Conservation (phyloP, 208 protist species). For the Blechomonas ayalai region DNA sequence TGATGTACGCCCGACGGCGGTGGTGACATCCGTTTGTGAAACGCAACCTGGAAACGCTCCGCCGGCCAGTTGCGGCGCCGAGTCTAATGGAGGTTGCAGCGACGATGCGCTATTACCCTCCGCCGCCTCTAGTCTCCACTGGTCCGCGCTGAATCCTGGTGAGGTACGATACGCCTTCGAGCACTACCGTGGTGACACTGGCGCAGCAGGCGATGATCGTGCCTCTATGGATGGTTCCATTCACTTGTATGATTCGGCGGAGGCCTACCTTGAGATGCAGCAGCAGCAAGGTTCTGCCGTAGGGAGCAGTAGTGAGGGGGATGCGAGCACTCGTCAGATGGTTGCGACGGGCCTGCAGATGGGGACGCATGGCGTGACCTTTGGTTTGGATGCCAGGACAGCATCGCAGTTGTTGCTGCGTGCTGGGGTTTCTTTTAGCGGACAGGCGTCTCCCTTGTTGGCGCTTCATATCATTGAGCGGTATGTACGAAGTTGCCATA, state of each 20-base stretch:
- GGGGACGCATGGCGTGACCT: constrained; percentile 26
- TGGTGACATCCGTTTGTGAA: constrained; percentile 4
- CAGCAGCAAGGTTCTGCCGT: too few species aligned
- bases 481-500: constrained; percentile 50
- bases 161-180: constrained; percentile 58
- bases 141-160: constrained; percentile 20
- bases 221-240: constrained; percentile 12
- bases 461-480: constrained; percentile 62
- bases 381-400: constrained; percentile 39
- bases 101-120: too few species aligned
- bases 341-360: constrained; percentile 10
- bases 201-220: constrained; percentile 7
- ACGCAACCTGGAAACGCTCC: too few species aligned
- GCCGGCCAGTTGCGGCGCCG: too few species aligned
- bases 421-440: constrained; percentile 42
- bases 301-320: too few species aligned
- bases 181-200: constrained; percentile 34
- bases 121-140: too few species aligned
- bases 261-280: too few species aligned
- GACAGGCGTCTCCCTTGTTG: constrained; percentile 60
- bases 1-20: constrained; percentile 8
- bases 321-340: too few species aligned
- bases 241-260: not conserved
- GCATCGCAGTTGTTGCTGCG: constrained; percentile 67
- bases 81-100: too few species aligned